Percentiles rank a stretch among this genome's conserved stretches.
phyloP scores from a whole-genome alignment of 2,329 filamentous ascomycete genomes.

The Cladosporium sp. region DNA sequence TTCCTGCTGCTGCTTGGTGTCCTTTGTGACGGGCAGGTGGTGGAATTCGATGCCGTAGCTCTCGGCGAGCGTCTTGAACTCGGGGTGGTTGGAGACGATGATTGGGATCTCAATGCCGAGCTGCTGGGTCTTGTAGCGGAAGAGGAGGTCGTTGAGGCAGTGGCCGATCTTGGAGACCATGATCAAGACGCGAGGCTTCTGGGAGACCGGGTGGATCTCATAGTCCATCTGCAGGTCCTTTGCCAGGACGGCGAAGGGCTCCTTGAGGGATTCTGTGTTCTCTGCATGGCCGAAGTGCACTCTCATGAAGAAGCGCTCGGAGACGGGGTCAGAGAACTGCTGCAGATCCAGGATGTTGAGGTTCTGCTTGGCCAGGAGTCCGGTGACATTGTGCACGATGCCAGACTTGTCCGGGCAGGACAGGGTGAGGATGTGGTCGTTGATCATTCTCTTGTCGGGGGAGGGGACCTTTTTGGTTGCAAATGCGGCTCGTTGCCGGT shows the following conservation, averaged over 20 bases:
- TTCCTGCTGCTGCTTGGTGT: slow-evolving; percentile 76
- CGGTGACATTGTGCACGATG: slow-evolving; percentile 82
- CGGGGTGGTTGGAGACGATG: slow-evolving; percentile 80
- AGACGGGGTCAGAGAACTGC: slow-evolving; percentile 76
- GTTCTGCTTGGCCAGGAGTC: slow-evolving; percentile 69
- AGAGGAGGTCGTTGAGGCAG: slow-evolving; percentile 80
- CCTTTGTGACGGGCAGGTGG: slow-evolving; percentile 76
- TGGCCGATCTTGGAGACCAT: slow-evolving; percentile 91
- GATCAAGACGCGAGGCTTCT: slow-evolving; percentile 76
- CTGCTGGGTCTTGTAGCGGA: slow-evolving; percentile 73
- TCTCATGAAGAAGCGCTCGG: slow-evolving; percentile 82
- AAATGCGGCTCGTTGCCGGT: slow-evolving; percentile 16
- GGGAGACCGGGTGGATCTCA: slow-evolving; percentile 65
- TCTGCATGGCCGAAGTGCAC: slow-evolving; percentile 71
- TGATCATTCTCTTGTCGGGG: slow-evolving; percentile 20
- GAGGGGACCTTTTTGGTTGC: slow-evolving; percentile 13
- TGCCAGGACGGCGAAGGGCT: slow-evolving; percentile 62
- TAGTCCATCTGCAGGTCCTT: slow-evolving; percentile 68
- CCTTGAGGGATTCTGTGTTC: slow-evolving; percentile 51
- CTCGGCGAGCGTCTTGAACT: slow-evolving; percentile 67
- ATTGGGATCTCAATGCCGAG: slow-evolving; percentile 73
- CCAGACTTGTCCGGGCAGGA: slow-evolving; percentile 83
- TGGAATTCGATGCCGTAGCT: slow-evolving; percentile 77
- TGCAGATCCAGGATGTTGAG: slow-evolving; percentile 83
- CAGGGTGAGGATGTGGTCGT: slow-evolving; percentile 73